Evolutionary conservation across 257 asterid genomes (phyloP).

Genomic region (Perilla frutescens): DNA sequence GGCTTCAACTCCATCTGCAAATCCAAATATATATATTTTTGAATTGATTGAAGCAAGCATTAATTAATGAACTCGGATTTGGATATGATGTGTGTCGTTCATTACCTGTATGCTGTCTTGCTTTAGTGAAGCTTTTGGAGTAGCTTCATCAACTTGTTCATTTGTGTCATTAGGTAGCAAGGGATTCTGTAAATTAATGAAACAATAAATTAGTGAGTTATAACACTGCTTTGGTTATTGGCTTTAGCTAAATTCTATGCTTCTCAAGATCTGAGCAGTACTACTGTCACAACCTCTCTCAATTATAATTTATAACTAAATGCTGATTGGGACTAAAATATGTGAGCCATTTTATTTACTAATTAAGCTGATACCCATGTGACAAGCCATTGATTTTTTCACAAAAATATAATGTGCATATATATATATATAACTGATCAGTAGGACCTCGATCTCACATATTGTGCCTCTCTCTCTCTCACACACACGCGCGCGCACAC

Average conservation of each 20-base stretch:
- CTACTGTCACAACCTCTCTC: conserved; percentile 4
- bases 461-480: too few relatives aligned
- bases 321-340: neutral
- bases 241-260: too few relatives aligned
- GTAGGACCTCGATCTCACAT: too few relatives aligned
- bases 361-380: conserved; percentile 21
- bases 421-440: too few relatives aligned
- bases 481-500: too few relatives aligned
- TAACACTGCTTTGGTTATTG: too few relatives aligned
- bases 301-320: neutral
- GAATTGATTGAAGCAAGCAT: neutral
- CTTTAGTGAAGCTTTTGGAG: conserved; percentile 30
- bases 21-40: neutral
- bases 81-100: conserved; percentile 13
- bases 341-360: neutral
- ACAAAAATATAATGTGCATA: neutral
- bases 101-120: conserved; percentile 45
- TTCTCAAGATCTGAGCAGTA: too few relatives aligned
- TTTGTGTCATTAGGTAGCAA: conserved; percentile 31
- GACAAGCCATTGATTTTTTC: conserved; percentile 17
- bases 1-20: conserved; percentile 46
- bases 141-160: conserved; percentile 27
- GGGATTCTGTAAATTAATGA: conserved; percentile 29
- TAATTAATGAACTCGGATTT: neutral
- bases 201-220: too few relatives aligned